These are phyloP conservation scores for Symbiotaphrina buchneri DNA, from an alignment of 495 filamentous ascomycete genomes.

Conservation along the genomic window DNA sequence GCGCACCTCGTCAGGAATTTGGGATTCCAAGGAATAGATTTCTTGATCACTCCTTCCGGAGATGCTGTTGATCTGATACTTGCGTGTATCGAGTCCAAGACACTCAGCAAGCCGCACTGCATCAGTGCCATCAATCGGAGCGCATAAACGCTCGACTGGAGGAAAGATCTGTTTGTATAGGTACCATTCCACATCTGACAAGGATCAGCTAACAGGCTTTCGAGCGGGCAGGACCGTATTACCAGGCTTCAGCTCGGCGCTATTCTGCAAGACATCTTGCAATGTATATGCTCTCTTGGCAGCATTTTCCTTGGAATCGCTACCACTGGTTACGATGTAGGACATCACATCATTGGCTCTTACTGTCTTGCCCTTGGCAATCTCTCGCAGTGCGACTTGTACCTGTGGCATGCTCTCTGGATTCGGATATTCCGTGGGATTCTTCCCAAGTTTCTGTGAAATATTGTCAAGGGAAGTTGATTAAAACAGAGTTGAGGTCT, in stretches of 20 bases:
- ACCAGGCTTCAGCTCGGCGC: slow-evolving; percentile 40
- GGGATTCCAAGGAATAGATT: slow-evolving; percentile 77
- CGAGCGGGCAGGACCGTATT: not conserved
- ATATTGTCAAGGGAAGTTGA: not conserved
- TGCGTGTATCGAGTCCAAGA: slow-evolving; percentile 71
- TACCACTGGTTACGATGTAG: slow-evolving; percentile 75
- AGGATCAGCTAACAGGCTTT: slow-evolving; percentile 1
- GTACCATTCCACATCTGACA: slow-evolving; percentile 78
- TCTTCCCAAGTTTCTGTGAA: slow-evolving; percentile 68
- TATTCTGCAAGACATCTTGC: slow-evolving; percentile 61
- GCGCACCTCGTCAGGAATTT: slow-evolving; percentile 69
- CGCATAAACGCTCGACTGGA: slow-evolving; percentile 92
- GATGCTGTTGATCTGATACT: slow-evolving; percentile 48
- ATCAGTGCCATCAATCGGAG: slow-evolving; percentile 82
- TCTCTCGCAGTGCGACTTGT: slow-evolving; percentile 75
- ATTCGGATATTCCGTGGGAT: slow-evolving; percentile 82
- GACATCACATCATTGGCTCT: slow-evolving; percentile 88
- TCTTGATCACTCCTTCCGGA: slow-evolving; percentile 14
- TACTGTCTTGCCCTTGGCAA: slow-evolving; percentile 67
- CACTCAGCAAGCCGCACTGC: slow-evolving; percentile 75
- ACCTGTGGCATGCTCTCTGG: slow-evolving; percentile 90
- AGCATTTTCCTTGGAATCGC: slow-evolving; percentile 39
- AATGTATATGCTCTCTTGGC: slow-evolving; percentile 75
- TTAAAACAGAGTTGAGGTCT: not conserved
- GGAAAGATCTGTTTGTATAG: slow-evolving; percentile 96